Conservation (phyloP, 192 early-diverging fungal genomes). For the Linnemannia zychae region DNA sequence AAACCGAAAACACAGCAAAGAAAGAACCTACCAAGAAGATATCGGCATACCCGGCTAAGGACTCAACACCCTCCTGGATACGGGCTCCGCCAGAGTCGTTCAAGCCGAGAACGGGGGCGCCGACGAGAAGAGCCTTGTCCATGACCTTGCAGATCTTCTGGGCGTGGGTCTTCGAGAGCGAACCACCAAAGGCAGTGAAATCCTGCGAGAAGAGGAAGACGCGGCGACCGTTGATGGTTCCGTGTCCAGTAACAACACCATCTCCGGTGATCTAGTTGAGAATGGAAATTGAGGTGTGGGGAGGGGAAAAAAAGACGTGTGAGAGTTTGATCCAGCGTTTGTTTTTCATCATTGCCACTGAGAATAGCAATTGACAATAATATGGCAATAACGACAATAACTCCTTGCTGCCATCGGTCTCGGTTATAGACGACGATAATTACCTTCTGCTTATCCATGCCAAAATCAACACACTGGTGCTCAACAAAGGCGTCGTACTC, state of each 20-base stretch:
- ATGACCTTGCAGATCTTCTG: conserved; percentile 95
- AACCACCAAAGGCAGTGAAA: conserved; percentile 94
- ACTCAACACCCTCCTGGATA: conserved; percentile 98
- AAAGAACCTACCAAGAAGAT: conserved; percentile 81
- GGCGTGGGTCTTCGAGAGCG: conserved; percentile 89
- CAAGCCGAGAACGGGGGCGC: conserved; percentile 95
- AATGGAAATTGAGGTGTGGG: not conserved
- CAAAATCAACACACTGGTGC: conserved; percentile 94
- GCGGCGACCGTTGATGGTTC: conserved; percentile 91
- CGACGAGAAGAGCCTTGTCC: conserved; percentile 92
- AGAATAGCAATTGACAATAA: not conserved
- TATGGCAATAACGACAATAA: not conserved
- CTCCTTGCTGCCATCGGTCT: too few species aligned
- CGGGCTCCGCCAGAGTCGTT: conserved; percentile 98
- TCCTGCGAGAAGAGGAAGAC: conserved; percentile 95
- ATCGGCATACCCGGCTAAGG: conserved; percentile 95
- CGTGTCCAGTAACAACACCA: conserved; percentile 96
- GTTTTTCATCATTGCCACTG: not conserved
- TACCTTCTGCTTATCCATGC: conserved; percentile 82
- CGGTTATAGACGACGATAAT: not conserved
- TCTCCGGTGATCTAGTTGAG: conserved; percentile 85
- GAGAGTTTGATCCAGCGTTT: not conserved
- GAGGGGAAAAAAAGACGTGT: not conserved
- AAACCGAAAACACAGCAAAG: too few species aligned
- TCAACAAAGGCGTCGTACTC: conserved; percentile 96